Evolutionary conservation across 352 stramenopile species (phyloP), one percentile per base, ranked within the genome.

Genomic region (Phytophthora rubi): DNA sequence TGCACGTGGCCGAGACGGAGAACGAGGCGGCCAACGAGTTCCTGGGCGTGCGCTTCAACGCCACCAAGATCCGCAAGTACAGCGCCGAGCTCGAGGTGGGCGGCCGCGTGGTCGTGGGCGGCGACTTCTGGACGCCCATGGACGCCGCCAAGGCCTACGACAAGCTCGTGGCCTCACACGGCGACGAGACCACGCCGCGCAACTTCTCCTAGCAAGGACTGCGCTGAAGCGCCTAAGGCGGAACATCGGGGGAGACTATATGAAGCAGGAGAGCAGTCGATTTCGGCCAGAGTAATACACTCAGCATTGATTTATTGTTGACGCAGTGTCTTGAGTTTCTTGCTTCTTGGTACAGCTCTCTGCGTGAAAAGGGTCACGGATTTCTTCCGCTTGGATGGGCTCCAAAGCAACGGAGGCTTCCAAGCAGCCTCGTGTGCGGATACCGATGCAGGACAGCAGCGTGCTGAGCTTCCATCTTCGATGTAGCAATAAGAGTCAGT

Each of bases 101-200:
- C 56, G 77, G 80, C 39, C 68, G 86, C 51, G 65, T 85, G 44
- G 88, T 92, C 73, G 78, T 75, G 51, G 85, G 83, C 23, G 85
- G 83, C 16, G 77, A 91, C 64, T 91, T 80, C 54, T 93, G 85
- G 85, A 91, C 85, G 51, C 83, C 85, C 60, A 68, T 85, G 26
- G 84, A 92, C 51, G 84, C 84, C 8, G 84, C 82, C 59, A 87
- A 88, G 65, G 79, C 71, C 53, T 91, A 91, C 72, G 83, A 91
- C 63, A 75, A 89, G 61, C 79, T 92, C 45, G 82, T 90, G 59
- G 80, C 76, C 26, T 70, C 90, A 15, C 89, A 90, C 65, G 88
- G 82, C 53, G 84, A 90, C 49, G 53, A 83, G 30, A 81, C 81
- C 23, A 85, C 81, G 65, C 76, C 81, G 52, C 75, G 83, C 59